These are phyloP conservation scores for Saprolegnia parasitica DNA, from an alignment of 352 stramenopile genomes.

Conservation along the genomic window DNA sequence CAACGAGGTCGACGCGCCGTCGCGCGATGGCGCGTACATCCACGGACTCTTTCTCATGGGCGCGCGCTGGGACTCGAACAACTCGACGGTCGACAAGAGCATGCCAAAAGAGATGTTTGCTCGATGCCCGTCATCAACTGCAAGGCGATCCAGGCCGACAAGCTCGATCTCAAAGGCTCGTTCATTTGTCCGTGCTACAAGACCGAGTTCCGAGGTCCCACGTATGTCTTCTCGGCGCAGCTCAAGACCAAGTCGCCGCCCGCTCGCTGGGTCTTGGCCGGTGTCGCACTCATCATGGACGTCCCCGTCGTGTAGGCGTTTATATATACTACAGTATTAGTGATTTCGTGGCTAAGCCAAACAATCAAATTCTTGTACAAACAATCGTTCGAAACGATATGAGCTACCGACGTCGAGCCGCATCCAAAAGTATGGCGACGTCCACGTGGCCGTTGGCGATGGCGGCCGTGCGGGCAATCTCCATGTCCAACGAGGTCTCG, in stretches of 20 bases:
- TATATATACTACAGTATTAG: not conserved
- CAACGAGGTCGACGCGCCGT: slow-evolving; percentile 83
- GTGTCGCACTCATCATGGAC: slow-evolving; percentile 96
- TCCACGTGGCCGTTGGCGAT: slow-evolving; percentile 13
- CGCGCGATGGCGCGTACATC: slow-evolving; percentile 93
- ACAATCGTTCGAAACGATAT: not conserved
- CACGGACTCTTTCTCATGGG: slow-evolving; percentile 93
- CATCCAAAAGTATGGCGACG: slow-evolving; percentile 7
- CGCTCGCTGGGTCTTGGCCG: slow-evolving; percentile 92
- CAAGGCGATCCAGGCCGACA: slow-evolving; percentile 93
- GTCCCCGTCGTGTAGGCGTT: slow-evolving; percentile 34
- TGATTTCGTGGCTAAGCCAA: not conserved
- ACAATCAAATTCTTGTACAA: not conserved
- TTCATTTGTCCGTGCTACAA: slow-evolving; percentile 97
- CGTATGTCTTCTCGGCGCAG: slow-evolving; percentile 96
- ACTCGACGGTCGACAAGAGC: slow-evolving; percentile 91
- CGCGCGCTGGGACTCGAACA: slow-evolving; percentile 91
- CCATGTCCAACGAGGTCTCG: not conserved
- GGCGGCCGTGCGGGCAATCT: not conserved
- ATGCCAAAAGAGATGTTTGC: slow-evolving; percentile 98
- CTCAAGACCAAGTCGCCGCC: slow-evolving; percentile 95
- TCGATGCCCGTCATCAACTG: slow-evolving; percentile 97
- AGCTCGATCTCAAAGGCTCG: slow-evolving; percentile 91
- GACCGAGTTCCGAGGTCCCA: slow-evolving; percentile 93
- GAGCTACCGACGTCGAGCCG: not conserved